phyloP scores from a whole-genome alignment of 2,329 filamentous ascomycete species.

The Colletotrichum limetticola region DNA sequence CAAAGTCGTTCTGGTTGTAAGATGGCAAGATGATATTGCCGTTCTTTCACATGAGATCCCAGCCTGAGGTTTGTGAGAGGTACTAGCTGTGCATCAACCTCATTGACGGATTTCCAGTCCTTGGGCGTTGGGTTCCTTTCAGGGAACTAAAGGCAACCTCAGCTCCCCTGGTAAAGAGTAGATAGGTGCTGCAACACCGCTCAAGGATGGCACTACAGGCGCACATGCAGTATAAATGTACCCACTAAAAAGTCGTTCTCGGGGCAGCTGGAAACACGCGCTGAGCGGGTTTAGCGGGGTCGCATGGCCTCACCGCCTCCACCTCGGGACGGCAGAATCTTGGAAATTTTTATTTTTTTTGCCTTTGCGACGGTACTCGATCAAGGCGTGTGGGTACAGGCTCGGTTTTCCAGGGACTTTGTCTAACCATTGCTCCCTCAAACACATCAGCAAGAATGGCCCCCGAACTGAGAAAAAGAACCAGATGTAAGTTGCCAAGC shows the following conservation, averaged over 20 bases:
- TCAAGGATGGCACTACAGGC: not conserved
- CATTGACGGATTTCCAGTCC: not conserved
- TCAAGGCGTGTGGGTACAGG: not conserved
- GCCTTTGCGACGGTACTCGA: slow-evolving; percentile 32
- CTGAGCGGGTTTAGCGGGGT: slow-evolving; percentile 19
- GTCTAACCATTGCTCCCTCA: slow-evolving; percentile 8
- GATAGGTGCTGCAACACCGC: slow-evolving; percentile 2
- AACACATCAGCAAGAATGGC: slow-evolving; percentile 50
- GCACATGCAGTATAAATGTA: not conserved
- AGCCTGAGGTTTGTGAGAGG: not conserved
- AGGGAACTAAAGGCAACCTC: not conserved
- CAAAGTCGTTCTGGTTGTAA: not conserved
- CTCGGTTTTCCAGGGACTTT: slow-evolving; percentile 14
- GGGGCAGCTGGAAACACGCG: not conserved
- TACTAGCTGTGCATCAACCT: not conserved
- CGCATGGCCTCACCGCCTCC: slow-evolving; percentile 26
- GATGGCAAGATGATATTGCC: not conserved
- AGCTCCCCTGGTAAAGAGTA: not conserved
- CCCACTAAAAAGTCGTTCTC: slow-evolving; percentile 21
- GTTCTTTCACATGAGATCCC: not conserved
- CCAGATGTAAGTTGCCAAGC: slow-evolving; percentile 39
- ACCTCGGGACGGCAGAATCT: slow-evolving; percentile 33
- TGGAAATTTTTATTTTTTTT: slow-evolving; percentile 41
- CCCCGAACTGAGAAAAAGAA: slow-evolving; percentile 54
- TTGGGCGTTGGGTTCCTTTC: too few relatives aligned